A percentile compares a stretch with the other conserved stretches of the same genome.
phyloP scores from a whole-genome alignment of 2,329 filamentous ascomycete genomes.

The Trichoderma lentiforme region DNA sequence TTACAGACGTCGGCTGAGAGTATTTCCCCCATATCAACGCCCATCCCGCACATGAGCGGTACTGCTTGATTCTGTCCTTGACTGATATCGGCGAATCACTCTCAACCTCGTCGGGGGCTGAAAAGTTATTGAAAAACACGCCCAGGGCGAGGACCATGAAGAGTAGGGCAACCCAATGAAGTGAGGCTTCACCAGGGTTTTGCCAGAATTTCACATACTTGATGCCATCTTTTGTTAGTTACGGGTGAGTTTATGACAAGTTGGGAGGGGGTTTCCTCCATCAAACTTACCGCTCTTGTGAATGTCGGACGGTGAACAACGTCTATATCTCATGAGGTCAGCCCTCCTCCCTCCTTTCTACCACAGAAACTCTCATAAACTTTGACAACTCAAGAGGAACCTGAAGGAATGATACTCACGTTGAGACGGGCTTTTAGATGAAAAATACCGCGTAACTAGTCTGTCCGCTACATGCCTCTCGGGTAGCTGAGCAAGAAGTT shows the following conservation, averaged over 20 bases:
- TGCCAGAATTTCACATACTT: conserved; percentile 51
- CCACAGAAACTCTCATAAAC: neutral
- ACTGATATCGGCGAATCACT: conserved; percentile 38
- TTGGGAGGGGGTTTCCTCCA: neutral
- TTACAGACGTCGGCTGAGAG: conserved; percentile 45
- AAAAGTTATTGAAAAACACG: conserved; percentile 44
- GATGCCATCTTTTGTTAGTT: conserved; percentile 15
- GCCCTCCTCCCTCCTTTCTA: neutral
- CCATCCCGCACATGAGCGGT: conserved; percentile 49
- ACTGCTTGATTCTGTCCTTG: conserved; percentile 46
- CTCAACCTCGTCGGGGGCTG: conserved; percentile 43
- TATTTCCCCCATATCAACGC: conserved; percentile 51
- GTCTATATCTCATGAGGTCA: conserved; percentile 34
- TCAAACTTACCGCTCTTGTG: conserved; percentile 37
- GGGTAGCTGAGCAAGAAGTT: conserved; percentile 49
- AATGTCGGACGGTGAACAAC: conserved; percentile 54
- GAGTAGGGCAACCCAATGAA: conserved; percentile 50
- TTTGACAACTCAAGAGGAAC: neutral
- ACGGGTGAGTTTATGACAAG: no score
- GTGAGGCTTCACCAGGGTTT: conserved; percentile 36
- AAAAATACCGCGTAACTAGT: conserved; percentile 52
- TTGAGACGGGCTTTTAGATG: conserved; percentile 50
- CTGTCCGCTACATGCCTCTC: conserved; percentile 45
- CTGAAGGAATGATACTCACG: conserved; percentile 34
- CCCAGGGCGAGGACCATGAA: conserved; percentile 46